Base-by-base conservation (phyloP, 768 basidiomycete species). In the Sporobolomyces roseus region DNA sequence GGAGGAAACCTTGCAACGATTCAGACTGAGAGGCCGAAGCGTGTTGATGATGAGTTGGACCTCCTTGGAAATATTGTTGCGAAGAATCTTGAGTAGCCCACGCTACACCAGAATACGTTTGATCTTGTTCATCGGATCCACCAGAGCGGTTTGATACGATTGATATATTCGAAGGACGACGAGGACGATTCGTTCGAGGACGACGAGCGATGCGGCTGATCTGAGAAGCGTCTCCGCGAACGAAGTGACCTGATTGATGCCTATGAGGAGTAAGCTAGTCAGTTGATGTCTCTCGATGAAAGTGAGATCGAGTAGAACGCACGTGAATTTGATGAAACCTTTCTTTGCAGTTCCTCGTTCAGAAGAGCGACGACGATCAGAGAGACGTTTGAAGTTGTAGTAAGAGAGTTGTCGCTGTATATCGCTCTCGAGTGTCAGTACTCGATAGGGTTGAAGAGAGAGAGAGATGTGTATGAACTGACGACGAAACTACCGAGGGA, bases 401-500 rank as follows among this genome's bases (percentile, higher is more conserved):
- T 69, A 69, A 14, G 62, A 64, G 10, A 69, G 68, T 33, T 69
- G 68, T 1, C 68, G 63, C 65, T 66, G 58, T n/a, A 30, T 13
- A 6, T 46, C 29, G n/a, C 17, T 7, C 21, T 41, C 49, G 59
- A 21, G 33, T 50, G 36, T 55, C 19, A 36, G 49, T 19, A 10
- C 43, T n/a, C n/a, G 27, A 13, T 10, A n/a, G 17, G 19, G n/a
- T 16, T 32, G 27, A 8, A 13, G 19, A 45, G 35, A 53, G 6
- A 5, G 21, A 7, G 10, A 53, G 50, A n/a, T n/a, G n/a, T n/a
- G n/a, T n/a, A n/a, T 19, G 12, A 50, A 59, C 67, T 3, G 13
- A 68, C 67, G 33, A 71, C 66, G 52, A 71, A 71, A 63, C 65
- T 67, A 62, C 65, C 60, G 58, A 71, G 54, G 51, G 51, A 55